Conservation (phyloP, 805 yeast genomes). For the Candida rishiriensis region DNA sequence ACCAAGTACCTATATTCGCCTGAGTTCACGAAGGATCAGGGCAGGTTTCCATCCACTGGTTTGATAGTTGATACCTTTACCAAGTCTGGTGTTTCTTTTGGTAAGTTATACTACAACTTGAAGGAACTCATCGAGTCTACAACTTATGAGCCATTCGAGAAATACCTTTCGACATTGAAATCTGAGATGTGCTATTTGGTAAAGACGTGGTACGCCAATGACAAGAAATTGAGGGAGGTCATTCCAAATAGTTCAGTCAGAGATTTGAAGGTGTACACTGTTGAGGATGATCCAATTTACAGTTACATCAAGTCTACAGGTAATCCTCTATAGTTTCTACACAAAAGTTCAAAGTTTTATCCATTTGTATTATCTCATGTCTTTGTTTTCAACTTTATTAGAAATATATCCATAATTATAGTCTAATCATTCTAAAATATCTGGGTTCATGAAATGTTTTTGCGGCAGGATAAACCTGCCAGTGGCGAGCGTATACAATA, state of each 20-base stretch:
- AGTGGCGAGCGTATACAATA: no score
- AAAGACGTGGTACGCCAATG: constrained; percentile 61
- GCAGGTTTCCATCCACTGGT: constrained; percentile 35
- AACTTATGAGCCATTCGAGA: constrained; percentile 46
- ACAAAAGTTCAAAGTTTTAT: no score
- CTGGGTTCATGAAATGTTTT: no score
- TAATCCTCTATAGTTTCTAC: constrained; percentile 16
- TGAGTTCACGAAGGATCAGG: constrained; percentile 11
- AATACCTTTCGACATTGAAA: constrained; percentile 35
- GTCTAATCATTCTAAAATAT: no score
- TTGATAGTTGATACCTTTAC: constrained; percentile 57
- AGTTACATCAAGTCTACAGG: constrained; percentile 39
- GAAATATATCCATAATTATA: neutral
- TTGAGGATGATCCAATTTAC: constrained; percentile 56
- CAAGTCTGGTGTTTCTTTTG: constrained; percentile 59
- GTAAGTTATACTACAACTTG: constrained; percentile 59
- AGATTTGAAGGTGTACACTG: constrained; percentile 41
- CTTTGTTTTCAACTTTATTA: neutral
- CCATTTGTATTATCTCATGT: neutral
- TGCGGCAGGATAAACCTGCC: no score
- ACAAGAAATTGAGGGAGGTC: constrained; percentile 57
- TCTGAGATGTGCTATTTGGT: constrained; percentile 62
- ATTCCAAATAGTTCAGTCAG: constrained; percentile 44
- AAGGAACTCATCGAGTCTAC: constrained; percentile 60
- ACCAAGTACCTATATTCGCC: constrained; percentile 45